These are phyloP conservation scores for Schoenoplectus tabernaemontani DNA, from an alignment of 202 grass and related monocot species.

Conservation along the genomic window DNA sequence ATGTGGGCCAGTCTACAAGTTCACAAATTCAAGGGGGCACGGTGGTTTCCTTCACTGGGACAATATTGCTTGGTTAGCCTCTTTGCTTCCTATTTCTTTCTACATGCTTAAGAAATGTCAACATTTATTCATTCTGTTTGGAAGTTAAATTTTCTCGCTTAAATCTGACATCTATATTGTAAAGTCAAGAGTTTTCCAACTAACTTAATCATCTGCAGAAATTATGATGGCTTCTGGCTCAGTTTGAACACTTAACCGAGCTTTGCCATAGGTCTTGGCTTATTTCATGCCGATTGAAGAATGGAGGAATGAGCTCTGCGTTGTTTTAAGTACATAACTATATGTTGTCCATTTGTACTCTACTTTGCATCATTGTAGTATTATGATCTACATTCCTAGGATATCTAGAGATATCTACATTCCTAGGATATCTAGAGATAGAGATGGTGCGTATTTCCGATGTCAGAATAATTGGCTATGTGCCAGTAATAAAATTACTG, in stretches of 20 bases:
- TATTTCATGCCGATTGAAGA: not conserved
- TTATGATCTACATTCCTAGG: not conserved
- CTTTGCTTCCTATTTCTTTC: not conserved
- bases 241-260: not conserved
- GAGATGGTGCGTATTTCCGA: too few relatives aligned
- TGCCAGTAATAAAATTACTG: too few relatives aligned
- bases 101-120: not conserved
- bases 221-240: not conserved
- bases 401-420: too few relatives aligned
- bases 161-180: not conserved
- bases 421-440: too few relatives aligned
- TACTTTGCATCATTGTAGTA: not conserved
- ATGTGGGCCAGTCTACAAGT: slow-evolving; percentile 76
- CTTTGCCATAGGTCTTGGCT: not conserved
- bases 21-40: slow-evolving; percentile 69
- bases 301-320: not conserved
- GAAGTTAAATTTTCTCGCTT: not conserved
- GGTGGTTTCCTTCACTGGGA: slow-evolving; percentile 91
- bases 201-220: not conserved
- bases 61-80: slow-evolving; percentile 47
- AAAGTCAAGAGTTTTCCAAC: not conserved
- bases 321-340: not conserved
- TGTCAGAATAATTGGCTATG: too few relatives aligned
- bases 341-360: not conserved
- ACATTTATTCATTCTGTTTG: not conserved